Evolutionary conservation across 345 rosid species (phyloP).

Genomic region (Ceriops zippeliana): DNA sequence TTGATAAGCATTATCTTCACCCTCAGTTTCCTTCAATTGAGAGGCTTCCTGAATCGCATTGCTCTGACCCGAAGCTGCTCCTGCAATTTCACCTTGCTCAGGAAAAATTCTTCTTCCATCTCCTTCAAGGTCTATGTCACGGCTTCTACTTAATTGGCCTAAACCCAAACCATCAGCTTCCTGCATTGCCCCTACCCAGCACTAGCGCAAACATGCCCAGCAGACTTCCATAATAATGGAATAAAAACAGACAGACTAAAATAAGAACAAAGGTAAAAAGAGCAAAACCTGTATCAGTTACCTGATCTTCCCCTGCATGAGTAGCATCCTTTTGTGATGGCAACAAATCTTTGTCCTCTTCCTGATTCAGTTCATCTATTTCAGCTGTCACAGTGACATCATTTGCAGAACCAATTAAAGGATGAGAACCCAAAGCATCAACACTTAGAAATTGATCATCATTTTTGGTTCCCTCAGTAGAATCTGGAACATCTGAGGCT

Average conservation of each 20-base stretch:
- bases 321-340: slow-evolving; percentile 36
- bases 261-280: slow-evolving; percentile 37
- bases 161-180: slow-evolving; percentile 55
- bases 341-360: slow-evolving; percentile 27
- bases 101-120: slow-evolving; percentile 13
- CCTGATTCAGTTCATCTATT: slow-evolving; percentile 26
- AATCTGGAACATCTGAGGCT: slow-evolving; percentile 22
- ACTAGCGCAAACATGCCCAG: too few species aligned
- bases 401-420: slow-evolving; percentile 23
- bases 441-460: slow-evolving; percentile 16
- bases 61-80: slow-evolving; percentile 12
- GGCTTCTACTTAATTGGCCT: slow-evolving; percentile 33
- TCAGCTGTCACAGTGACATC: slow-evolving; percentile 26
- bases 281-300: slow-evolving; percentile 78
- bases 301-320: slow-evolving; percentile 61
- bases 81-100: slow-evolving; percentile 15
- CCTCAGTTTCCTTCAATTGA: slow-evolving; percentile 28
- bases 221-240: too few species aligned
- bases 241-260: background rate
- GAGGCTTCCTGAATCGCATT: slow-evolving; percentile 22
- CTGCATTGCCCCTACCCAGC: slow-evolving; percentile 96
- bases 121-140: slow-evolving; percentile 23
- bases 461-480: slow-evolving; percentile 37
- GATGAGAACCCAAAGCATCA: slow-evolving; percentile 15
- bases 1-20: slow-evolving; percentile 25